Base-by-base conservation (phyloP, 2,329 filamentous ascomycete species). In the Penicillium sp. region DNA sequence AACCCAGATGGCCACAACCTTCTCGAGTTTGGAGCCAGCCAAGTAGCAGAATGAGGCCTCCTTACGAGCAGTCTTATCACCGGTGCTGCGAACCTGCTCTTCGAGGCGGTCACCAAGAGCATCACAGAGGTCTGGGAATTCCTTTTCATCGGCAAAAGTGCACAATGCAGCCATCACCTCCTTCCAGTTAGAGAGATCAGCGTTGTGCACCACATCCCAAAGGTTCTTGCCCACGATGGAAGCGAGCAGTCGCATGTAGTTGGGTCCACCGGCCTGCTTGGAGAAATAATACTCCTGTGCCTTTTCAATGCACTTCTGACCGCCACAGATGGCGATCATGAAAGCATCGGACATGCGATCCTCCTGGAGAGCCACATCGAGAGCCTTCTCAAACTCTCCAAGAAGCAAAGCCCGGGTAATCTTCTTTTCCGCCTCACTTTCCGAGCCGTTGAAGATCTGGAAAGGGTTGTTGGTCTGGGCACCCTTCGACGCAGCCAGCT, bases 151-250 rank as follows among this genome's bases (percentile, higher is more conserved):
- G 0, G 93, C 93, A 69, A 91, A 98, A 1, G 93, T 97, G 78
- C 93, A 98, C 44, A 98, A 75, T 1, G 90, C 87, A 23, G 89
- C 90, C 87, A 98, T 94, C 3, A 91, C 85, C 69, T 97, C 93
- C 72, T 94, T 97, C 94, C 93, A 98, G 70, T 93, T 87, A 42
- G 80, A 79, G 37, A 98, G 74, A 62, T 96, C 87, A 6, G 91
- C 93, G 62, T 98, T 98, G 72, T 97, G 89, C 6, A 97, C 93
- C 37, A 97, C 80, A 71, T 98, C 93, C 93, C 91, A 97, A 1
- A 98, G 78, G 63, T 98, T 96, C 76, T 97, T 97, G 52, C 87
- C 84, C 47, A 95, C 90, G 42, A 98, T 88, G 5, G 91, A 95
- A 42, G 87, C 85, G 44, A 98, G 77, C 7, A 98, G 77, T 35